Conservation (phyloP, 2,329 filamentous ascomycete genomes). For the Diaporthe destruens region DNA sequence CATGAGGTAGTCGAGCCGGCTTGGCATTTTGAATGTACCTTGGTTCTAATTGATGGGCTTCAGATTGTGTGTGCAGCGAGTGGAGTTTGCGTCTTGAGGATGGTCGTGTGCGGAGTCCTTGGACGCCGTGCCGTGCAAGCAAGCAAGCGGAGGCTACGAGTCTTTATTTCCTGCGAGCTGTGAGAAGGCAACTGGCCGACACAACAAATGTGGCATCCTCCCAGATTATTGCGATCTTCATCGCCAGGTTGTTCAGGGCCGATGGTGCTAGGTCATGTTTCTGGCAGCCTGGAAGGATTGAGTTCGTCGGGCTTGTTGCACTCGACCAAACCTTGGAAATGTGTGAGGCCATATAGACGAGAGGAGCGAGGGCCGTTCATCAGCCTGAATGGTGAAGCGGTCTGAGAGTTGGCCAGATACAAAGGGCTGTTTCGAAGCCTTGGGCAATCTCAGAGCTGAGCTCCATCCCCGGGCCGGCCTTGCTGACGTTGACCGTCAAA, state of each 20-base stretch:
- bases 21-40: not conserved
- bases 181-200: fast-evolving
- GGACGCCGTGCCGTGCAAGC: not conserved
- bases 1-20: not conserved
- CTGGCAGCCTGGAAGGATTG: constrained; percentile 9
- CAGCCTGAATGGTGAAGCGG: not conserved
- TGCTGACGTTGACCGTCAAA: not conserved
- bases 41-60: not conserved
- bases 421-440: not conserved
- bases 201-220: not conserved
- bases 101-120: not conserved
- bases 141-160: too few relatives aligned
- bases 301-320: not conserved
- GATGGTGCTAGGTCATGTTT: not conserved
- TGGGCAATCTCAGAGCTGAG: not conserved
- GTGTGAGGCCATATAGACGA: not conserved
- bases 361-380: too few relatives aligned
- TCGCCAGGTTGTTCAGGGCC: not conserved
- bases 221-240: not conserved
- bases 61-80: not conserved
- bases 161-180: not conserved
- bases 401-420: not conserved
- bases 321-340: not conserved
- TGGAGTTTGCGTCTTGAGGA: too few relatives aligned
- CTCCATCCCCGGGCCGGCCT: not conserved